phyloP scores from a whole-genome alignment of 23 red algal genomes.

The Pyropia haitanensis region DNA sequence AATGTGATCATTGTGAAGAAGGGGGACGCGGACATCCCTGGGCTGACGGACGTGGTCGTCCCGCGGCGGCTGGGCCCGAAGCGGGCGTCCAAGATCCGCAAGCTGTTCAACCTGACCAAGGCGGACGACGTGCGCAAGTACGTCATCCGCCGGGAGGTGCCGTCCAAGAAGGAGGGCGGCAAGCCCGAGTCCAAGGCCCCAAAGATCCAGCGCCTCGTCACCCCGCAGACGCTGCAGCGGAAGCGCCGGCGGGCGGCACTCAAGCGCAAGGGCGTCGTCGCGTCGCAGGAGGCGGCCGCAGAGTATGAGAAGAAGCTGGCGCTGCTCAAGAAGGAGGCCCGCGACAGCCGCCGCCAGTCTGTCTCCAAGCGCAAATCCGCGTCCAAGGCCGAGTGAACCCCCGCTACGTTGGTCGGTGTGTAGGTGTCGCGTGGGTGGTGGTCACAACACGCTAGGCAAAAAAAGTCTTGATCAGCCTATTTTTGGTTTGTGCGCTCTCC shows the following conservation, averaged over 20 bases:
- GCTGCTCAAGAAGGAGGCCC: constrained; percentile 61
- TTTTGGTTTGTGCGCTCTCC: no score
- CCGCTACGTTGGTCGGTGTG: no score
- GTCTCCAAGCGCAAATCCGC: constrained; percentile 61
- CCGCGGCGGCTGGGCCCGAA: constrained; percentile 96
- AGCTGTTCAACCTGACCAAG: constrained; percentile 95
- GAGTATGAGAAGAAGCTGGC: constrained; percentile 91
- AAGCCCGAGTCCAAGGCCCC: constrained; percentile 96
- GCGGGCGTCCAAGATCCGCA: constrained; percentile 89
- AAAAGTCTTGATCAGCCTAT: no score
- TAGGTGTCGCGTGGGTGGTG: no score
- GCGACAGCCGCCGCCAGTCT: constrained; percentile 45
- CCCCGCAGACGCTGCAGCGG: constrained; percentile 79
- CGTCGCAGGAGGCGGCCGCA: constrained; percentile 62
- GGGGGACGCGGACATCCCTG: constrained; percentile 65
- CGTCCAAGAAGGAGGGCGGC: constrained; percentile 73
- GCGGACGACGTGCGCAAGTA: constrained; percentile 99
- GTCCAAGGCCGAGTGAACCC: constrained; percentile 15
- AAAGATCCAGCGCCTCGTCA: constrained; percentile 97
- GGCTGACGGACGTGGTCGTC: constrained; percentile 71
- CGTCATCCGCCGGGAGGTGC: constrained; percentile 93
- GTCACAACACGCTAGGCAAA: neutral
- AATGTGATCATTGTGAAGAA: constrained; percentile 85
- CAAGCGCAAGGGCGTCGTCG: constrained; percentile 35
- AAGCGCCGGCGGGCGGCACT: constrained; percentile 76